A percentile compares a stretch with the other conserved stretches of the same genome.
Evolutionary conservation across 192 early-diverging fungal species (phyloP).

Genomic region (Allomyces arbusculus): DNA sequence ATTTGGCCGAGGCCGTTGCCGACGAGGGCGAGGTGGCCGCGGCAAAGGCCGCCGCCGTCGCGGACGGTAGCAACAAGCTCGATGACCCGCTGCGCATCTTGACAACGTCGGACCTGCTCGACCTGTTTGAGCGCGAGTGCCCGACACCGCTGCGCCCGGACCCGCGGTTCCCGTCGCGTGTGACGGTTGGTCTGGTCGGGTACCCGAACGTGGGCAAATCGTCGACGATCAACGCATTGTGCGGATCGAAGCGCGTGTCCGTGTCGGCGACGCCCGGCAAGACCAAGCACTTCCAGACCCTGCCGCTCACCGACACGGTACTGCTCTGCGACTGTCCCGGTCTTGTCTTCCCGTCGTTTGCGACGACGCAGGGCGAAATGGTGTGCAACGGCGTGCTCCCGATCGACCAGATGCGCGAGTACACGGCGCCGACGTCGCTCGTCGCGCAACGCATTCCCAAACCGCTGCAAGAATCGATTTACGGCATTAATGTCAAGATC

Average conservation of each 20-base stretch:
- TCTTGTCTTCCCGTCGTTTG: slow-evolving; percentile 95
- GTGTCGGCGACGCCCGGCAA: slow-evolving; percentile 95
- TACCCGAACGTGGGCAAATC: slow-evolving; percentile 99
- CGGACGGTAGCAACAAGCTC: slow-evolving; percentile 19
- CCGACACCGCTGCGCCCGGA: slow-evolving; percentile 10
- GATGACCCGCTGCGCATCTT: slow-evolving; percentile 28
- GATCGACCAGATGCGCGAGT: slow-evolving; percentile 94
- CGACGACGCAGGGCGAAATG: slow-evolving; percentile 95
- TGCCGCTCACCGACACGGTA: slow-evolving; percentile 62
- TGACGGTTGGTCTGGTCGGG: slow-evolving; percentile 87
- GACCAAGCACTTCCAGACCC: slow-evolving; percentile 99
- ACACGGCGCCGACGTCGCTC: slow-evolving; percentile 64
- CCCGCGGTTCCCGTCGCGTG: slow-evolving; percentile 6
- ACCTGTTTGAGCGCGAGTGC: slow-evolving; percentile 19
- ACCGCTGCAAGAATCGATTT: slow-evolving; percentile 66
- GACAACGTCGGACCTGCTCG: slow-evolving; percentile 26
- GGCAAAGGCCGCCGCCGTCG: slow-evolving; percentile 6
- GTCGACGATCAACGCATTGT: slow-evolving; percentile 90
- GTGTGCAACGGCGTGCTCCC: slow-evolving; percentile 96
- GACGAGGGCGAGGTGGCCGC: slow-evolving; percentile 25
- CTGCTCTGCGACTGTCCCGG: slow-evolving; percentile 98
- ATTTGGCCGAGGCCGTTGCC: slow-evolving; percentile 4
- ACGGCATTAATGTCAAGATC: slow-evolving; percentile 75
- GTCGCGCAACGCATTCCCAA: slow-evolving; percentile 70
- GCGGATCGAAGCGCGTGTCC: slow-evolving; percentile 82